Base-by-base conservation (phyloP, 495 filamentous ascomycete species). In the Halenospora varia region DNA sequence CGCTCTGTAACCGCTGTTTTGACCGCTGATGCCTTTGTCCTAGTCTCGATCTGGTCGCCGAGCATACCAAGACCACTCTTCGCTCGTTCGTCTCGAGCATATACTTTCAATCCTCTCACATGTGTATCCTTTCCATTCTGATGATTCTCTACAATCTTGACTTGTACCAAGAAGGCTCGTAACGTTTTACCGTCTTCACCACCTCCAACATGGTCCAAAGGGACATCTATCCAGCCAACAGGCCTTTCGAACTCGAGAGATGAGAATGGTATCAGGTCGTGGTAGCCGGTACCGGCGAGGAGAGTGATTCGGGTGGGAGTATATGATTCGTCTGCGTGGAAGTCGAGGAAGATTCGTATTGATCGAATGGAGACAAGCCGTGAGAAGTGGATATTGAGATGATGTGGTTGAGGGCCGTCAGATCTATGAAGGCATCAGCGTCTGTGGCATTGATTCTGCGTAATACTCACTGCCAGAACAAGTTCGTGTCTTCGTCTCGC, bases 71-170 rank as follows among this genome's bases (percentile, higher is more conserved):
- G 18, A 35, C 40, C 58, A 10, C 49, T 49, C 39, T 49, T 45
- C 11, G 35, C 56, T 19, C 60, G 67, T 25, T 80, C 77, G 52
- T 97, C 92, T 42, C 78, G 72, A 3, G 89, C 89, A 68, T 90
- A 98, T 23, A 98, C 83, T 77, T 97, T 92, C 68, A 98, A 79
- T 0, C 90, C 93, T 39, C 94, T 85, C 41, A 98, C 84, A 78
- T 98, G 94, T 2, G 94, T 98, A 70, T 98, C 94, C 68, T 98
- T 98, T 54, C 94, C 94, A 70, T 98, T 98, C 76, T 98, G 94
- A 72, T 98, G 94, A 64, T 98, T 98, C 74, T 96, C 95, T 55
- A 90, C 80, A 60, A 98, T 81, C 50, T 83, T 82, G 51, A 97
- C 84, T 69, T 96, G 91, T 11, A 97, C 77, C 45, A 97, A 81